Evolutionary conservation across 73 alveolate genomes (phyloP).

Genomic region (Uronychia setigera): DNA sequence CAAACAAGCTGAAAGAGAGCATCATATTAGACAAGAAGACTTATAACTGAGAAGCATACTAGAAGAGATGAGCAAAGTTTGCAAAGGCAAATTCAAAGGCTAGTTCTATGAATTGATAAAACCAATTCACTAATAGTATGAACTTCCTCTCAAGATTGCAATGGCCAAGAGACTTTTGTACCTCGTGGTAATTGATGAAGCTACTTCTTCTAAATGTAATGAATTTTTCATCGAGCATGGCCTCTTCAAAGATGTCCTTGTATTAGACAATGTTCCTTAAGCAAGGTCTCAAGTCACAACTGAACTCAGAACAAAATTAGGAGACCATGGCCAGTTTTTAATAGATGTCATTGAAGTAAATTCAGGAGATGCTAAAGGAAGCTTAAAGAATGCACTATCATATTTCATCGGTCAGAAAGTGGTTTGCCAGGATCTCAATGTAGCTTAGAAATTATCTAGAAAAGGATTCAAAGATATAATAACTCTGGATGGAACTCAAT

Average conservation of each 20-base stretch:
- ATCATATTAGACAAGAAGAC: slow-evolving; percentile 60
- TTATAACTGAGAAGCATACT: slow-evolving; percentile 66
- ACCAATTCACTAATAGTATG: slow-evolving; percentile 81
- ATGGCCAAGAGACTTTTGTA: slow-evolving; percentile 62
- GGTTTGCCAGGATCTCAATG: slow-evolving; percentile 74
- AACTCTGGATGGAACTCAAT: slow-evolving; percentile 87
- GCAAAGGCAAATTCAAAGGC: slow-evolving; percentile 79
- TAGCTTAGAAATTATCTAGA: slow-evolving; percentile 62
- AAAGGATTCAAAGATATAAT: slow-evolving; percentile 82
- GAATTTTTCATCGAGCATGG: slow-evolving; percentile 85
- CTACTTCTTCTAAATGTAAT: slow-evolving; percentile 73
- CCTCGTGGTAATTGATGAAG: slow-evolving; percentile 82
- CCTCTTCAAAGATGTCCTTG: slow-evolving; percentile 79
- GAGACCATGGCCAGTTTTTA: slow-evolving; percentile 74
- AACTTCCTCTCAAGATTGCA: slow-evolving; percentile 83
- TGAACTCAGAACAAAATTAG: slow-evolving; percentile 70
- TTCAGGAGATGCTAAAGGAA: slow-evolving; percentile 31
- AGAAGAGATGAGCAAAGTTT: slow-evolving; percentile 80
- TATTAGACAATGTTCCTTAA: slow-evolving; percentile 86
- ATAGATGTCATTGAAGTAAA: slow-evolving; percentile 78
- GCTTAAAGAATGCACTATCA: slow-evolving; percentile 79
- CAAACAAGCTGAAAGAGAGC: slow-evolving; percentile 72
- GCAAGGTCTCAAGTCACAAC: slow-evolving; percentile 57
- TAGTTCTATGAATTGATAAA: slow-evolving; percentile 77
- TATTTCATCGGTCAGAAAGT: slow-evolving; percentile 80